phyloP scores from a whole-genome alignment of 108 stramenopile species.

The Skeletonema costatum region DNA sequence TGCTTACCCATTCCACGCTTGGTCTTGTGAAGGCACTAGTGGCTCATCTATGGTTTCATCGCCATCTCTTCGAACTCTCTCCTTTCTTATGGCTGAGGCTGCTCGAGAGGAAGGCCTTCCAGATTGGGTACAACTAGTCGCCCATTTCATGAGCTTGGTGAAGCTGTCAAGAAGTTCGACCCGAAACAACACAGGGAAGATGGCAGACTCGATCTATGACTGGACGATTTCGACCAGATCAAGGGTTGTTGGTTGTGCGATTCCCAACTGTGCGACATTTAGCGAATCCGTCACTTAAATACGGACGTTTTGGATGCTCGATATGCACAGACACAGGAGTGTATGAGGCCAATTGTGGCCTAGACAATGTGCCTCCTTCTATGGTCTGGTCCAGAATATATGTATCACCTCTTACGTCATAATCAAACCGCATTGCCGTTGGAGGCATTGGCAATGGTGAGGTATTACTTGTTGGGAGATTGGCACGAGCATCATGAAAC shows the following conservation, averaged over 20 bases:
- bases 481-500: constrained; percentile 57
- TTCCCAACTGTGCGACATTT: constrained; percentile 37
- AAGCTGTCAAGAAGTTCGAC: constrained; percentile 38
- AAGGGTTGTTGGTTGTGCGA: constrained; percentile 53
- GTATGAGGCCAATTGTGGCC: constrained; percentile 48
- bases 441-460: constrained; percentile 54
- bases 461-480: constrained; percentile 47
- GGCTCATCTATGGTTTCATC: not conserved
- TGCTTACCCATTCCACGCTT: constrained; percentile 34
- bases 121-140: constrained; percentile 73
- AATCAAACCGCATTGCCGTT: constrained; percentile 52
- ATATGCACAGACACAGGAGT: constrained; percentile 46
- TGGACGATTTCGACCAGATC: constrained; percentile 62
- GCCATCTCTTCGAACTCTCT: constrained; percentile 54
- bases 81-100: constrained; percentile 55
- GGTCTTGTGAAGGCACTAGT: not conserved
- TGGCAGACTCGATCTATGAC: constrained; percentile 49
- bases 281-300: constrained; percentile 49
- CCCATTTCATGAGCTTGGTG: constrained; percentile 52
- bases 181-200: constrained; percentile 18
- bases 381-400: constrained; percentile 68
- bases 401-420: constrained; percentile 59
- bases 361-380: constrained; percentile 49
- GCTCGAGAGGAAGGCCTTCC: constrained; percentile 55
- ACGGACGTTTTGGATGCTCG: constrained; percentile 42